A percentile compares a stretch with the other conserved stretches of the same genome.
These are phyloP conservation scores for Puccinia novopanici DNA, from an alignment of 1,284 basidiomycete genomes.

Conservation along the genomic window DNA sequence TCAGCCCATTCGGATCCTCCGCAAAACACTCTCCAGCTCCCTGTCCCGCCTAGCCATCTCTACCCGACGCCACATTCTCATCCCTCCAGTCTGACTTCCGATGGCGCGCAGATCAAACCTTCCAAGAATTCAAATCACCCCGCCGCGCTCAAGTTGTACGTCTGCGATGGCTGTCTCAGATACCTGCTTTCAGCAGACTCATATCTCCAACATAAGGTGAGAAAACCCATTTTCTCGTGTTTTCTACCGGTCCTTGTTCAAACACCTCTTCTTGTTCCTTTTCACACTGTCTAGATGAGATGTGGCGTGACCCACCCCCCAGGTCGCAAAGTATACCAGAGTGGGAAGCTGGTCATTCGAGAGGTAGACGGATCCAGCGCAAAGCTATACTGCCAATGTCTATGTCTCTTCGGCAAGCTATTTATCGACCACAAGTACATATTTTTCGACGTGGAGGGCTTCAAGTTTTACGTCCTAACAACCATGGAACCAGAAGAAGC, in stretches of 20 bases:
- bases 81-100: conserved; percentile 10
- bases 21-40: not conserved
- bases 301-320: conserved; percentile 78
- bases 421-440: conserved; percentile 98
- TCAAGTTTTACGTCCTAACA: conserved; percentile 90
- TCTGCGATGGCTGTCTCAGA: conserved; percentile 93
- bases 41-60: conserved; percentile 12
- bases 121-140: not conserved
- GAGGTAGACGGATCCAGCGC: conserved; percentile 86
- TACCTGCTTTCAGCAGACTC: conserved; percentile 77
- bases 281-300: conserved; percentile 63
- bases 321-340: conserved; percentile 84
- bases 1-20: not conserved
- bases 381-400: conserved; percentile 93
- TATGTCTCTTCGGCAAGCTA: conserved; percentile 94
- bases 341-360: conserved; percentile 87
- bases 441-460: conserved; percentile 73
- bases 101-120: not conserved
- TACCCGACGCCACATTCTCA: conserved; percentile 5
- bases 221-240: conserved; percentile 55
- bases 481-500: conserved; percentile 64
- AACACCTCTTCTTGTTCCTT: no score
- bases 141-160: conserved; percentile 65
- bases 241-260: not conserved
- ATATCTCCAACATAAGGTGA: conserved; percentile 75